Base-by-base conservation (phyloP, 2,329 filamentous ascomycete species). In the Claviceps sp. region DNA sequence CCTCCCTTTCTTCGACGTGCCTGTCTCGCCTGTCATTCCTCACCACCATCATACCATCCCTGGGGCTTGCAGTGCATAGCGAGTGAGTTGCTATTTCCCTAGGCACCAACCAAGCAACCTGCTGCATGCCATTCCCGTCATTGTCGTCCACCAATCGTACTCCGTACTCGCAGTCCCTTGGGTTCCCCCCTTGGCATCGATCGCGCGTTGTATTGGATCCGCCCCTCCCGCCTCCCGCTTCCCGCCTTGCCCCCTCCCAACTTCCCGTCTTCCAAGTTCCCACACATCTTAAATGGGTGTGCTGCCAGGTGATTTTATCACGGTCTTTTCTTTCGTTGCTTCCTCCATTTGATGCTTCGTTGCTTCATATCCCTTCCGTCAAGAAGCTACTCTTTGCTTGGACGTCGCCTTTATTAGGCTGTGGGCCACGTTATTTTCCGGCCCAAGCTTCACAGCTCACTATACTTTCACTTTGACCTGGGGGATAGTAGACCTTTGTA, bases 21-120 rank as follows among this genome's bases (percentile, higher is more conserved):
- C 56, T 67, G 65, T 67, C 66, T 68, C 60, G 65, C 60, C 56
- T 63, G 54, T 62, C 66, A 68, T 67, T 67, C 66, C 63, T 61
- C 57, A 54, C 53, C 51, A 56, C 9, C 30, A 34, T 9, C 30
- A 54, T 47, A 54, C 55, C 55, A 62, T 63, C 63, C 65, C 63
- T 65, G 56, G 52, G 53, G 46, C 42, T 57, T 55, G 11, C 9
- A 34, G 30, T 34, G 9, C 8, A 34, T 34, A 18, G n/a, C 42
- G 22, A 9, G 11, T 4, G 18, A 22, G 16, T 16, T 16, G 14
- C 38, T 4, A 8, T 18, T 18, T 41, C 2, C 1, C 14, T 41
- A 8, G 38, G 38, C n/a, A 20, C 18, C n/a, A 42, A 11, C 11
- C n/a, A 9, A 42, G 40, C 8, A 9, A 42, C 53, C 49, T 52